Evolutionary conservation across 1,139 yeast genomes (phyloP), one percentile per base, ranked within the genome.

Genomic region (Kurtzmaniella quercitrusa): DNA sequence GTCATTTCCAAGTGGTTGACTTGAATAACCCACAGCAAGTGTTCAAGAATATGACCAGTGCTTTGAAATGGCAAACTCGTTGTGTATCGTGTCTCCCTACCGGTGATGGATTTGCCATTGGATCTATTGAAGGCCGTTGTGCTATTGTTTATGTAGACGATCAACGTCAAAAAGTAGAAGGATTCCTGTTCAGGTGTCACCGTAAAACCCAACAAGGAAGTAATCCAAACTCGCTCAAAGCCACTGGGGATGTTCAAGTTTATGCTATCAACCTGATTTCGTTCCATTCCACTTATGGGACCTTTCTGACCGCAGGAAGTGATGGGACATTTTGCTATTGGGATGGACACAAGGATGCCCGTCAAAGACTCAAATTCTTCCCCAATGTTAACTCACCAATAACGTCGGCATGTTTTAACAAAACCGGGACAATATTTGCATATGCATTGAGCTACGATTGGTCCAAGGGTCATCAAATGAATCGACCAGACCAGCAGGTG

Each of bases 91-190:
- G 98, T 60, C 88, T 85, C 61, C 91, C 91, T 8, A 83, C 82
- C 50, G 98, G 95, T 10, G 85, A 87, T 56, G 97, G 98, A 7
- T 94, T 79, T 63, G 97, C 96, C 1, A 68, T 93, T 42, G 98
- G 96, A 5, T 85, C 96, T 2, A 81, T 93, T 42, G 99, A 93
- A 66, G 98, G 98, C 21, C 76, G 99, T 53, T 90, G 98, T 66
- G 96, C 96, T n/a, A 84, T 94, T 55, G 96, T 90, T 58, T 93
- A 91, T 63, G 81, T 93, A 44, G 95, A 88, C 54, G 96, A 89
- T 37, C 75, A 75, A 41, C 88, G 85, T 56, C 95, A 88, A 57
- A 74, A 75, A 45, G 77, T 79, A 55, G 64, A 65, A 40, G 94
- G 93, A 2, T 94, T 93, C 61, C 84, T 96, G 4, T 94, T 93